Base-by-base conservation (phyloP, 2,329 filamentous ascomycete genomes). In the Fusarium odoratissimum region DNA sequence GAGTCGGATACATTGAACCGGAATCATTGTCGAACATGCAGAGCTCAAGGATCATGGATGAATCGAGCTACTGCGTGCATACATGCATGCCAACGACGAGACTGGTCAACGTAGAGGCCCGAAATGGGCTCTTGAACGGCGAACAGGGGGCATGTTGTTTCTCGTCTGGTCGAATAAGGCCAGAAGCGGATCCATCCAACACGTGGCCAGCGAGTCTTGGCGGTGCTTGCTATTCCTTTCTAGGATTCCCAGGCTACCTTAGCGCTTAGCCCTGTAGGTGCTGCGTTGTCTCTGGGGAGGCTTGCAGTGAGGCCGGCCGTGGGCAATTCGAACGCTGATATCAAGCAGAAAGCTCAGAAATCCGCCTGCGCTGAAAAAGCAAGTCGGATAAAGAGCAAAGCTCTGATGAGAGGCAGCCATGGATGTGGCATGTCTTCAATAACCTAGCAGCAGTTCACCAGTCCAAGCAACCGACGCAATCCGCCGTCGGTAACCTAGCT, bases 131-230 rank as follows among this genome's bases (percentile, higher is more conserved):
- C 64, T 49, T 67, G 60, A 44, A 58, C 28, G 38, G 66, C 66
- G 66, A 51, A 65, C 54, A 67, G 63, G 75, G 71, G 64, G 40
- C 60, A 25, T 58, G 49, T 44, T 61, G 67, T 73, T 69, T 76
- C 73, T 76, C 67, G 68, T 69, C 60, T 73, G 61, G 69, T 66
- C 73, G 57, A 72, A 61, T 65, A 75, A 64, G 71, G 58, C 67
- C 73, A 75, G 61, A 70, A 67, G 58, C 60, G 72, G 75, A 71
- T 68, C 75, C 73, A 72, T 77, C 46, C 65, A 65, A 77, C 75
- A 77, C 75, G 75, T 77, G 75, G 75, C 72, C 63, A 44, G 64
- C 61, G 48, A 75, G 64, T 52, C 67, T 61, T 67, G 65, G 59
- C 60, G 48, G 54, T 70, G 57, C 33, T 48, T 49, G 58, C 69